phyloP scores from a whole-genome alignment of 2,329 filamentous ascomycete species.

The Hymenoscyphus infarciens region DNA sequence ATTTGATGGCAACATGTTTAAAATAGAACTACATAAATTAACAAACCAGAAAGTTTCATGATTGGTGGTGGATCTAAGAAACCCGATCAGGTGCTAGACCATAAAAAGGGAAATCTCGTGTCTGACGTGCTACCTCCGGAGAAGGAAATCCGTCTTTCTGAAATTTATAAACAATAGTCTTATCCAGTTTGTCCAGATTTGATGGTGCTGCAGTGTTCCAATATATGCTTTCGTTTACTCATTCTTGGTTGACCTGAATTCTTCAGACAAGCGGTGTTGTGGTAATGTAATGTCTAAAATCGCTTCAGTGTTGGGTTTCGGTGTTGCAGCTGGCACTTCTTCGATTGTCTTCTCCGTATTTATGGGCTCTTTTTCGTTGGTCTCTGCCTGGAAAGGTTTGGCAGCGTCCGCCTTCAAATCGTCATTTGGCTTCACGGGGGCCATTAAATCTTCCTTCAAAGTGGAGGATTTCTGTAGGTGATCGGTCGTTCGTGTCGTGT shows the following conservation, averaged over 20 bases:
- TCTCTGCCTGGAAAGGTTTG: not conserved
- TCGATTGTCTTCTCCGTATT: conserved; percentile 4
- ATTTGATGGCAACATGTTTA: not conserved
- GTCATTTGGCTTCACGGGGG: not conserved
- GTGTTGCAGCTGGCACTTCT: conserved; percentile 7
- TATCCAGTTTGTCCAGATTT: not conserved
- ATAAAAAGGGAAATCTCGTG: not conserved
- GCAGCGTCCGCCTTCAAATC: not conserved
- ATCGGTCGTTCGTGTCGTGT: conserved; percentile 30
- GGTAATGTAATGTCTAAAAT: conserved; percentile 18
- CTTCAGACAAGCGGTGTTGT: conserved; percentile 11
- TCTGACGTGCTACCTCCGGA: not conserved
- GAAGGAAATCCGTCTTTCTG: not conserved
- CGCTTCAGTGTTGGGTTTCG: conserved; percentile 7
- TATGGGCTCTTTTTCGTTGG: not conserved
- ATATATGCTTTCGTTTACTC: not conserved
- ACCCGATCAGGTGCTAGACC: not conserved
- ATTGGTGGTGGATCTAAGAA: not conserved
- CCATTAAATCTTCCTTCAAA: not conserved
- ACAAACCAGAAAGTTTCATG: not conserved
- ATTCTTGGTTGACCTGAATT: not conserved
- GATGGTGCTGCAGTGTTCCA: not conserved
- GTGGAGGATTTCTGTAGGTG: conserved; percentile 16
- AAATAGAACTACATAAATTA: not conserved
- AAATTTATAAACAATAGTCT: not conserved